These are phyloP conservation scores for Corylus avellana DNA, from an alignment of 306 rosid species.

Conservation along the genomic window DNA sequence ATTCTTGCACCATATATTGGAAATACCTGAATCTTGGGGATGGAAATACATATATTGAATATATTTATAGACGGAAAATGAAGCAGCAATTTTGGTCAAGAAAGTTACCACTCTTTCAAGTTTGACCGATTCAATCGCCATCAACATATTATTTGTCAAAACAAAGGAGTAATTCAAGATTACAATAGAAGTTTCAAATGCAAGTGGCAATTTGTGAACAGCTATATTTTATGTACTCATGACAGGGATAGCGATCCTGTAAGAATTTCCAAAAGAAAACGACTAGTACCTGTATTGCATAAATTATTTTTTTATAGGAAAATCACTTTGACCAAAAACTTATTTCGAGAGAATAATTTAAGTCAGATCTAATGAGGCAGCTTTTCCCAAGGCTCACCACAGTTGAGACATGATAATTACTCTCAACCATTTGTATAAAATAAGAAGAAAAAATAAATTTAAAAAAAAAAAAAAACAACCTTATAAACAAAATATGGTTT, in stretches of 20 bases:
- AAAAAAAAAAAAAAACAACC: background rate
- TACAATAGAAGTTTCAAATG: background rate
- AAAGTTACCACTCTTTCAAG: background rate
- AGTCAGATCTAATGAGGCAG: slow-evolving; percentile 1
- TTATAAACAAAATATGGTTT: background rate
- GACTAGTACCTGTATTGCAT: background rate
- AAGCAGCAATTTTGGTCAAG: background rate
- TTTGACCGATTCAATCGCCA: background rate
- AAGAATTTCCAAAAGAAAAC: background rate
- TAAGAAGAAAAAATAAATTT: background rate
- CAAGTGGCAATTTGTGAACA: background rate
- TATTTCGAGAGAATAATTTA: background rate
- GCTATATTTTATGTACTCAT: background rate
- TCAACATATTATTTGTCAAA: background rate
- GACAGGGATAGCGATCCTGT: background rate
- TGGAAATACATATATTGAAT: background rate
- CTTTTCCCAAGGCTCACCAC: background rate
- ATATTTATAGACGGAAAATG: background rate
- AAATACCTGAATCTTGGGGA: background rate
- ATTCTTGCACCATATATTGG: background rate
- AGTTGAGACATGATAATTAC: background rate
- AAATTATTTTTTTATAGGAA: background rate
- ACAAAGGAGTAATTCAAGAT: background rate
- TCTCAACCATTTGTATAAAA: background rate
- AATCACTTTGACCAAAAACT: slow-evolving; percentile 4